phyloP scores from a whole-genome alignment of 1,284 basidiomycete genomes.

The Coriolopsis trogii region DNA sequence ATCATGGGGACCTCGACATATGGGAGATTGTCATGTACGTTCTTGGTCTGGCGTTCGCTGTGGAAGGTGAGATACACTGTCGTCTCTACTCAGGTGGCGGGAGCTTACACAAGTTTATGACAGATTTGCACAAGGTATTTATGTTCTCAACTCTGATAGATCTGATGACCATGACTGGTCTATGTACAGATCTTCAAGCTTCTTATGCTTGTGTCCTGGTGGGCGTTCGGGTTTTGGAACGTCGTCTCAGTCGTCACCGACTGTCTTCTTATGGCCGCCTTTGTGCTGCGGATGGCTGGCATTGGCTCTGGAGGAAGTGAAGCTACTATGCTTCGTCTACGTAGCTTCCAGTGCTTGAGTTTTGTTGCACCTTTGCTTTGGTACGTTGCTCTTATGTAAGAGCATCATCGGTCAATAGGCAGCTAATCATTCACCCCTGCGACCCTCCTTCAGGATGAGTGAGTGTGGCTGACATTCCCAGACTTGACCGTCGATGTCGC shows the following conservation, averaged over 20 bases:
- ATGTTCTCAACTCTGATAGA: no score
- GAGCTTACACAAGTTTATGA: background rate
- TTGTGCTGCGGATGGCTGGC: constrained; percentile 73
- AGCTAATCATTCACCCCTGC: background rate
- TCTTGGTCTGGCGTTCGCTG: constrained; percentile 72
- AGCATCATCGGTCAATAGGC: background rate
- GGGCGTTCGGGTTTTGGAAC: constrained; percentile 84
- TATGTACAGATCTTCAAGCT: constrained; percentile 61
- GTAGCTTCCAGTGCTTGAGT: constrained; percentile 86
- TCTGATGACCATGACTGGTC: background rate
- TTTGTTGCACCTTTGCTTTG: constrained; percentile 88
- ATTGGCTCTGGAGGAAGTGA: constrained; percentile 47
- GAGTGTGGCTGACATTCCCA: constrained; percentile 50
- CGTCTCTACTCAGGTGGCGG: background rate
- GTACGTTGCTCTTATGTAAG: constrained; percentile 42
- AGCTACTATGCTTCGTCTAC: constrained; percentile 51
- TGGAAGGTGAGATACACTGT: constrained; percentile 65
- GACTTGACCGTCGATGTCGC: constrained; percentile 2
- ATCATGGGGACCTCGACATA: constrained; percentile 57
- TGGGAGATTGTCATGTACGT: constrained; percentile 83
- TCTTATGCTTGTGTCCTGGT: constrained; percentile 67
- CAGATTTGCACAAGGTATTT: constrained; percentile 69
- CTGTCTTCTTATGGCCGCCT: constrained; percentile 70
- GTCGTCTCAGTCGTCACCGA: constrained; percentile 75
- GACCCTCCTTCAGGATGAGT: constrained; percentile 69